phyloP scores from a whole-genome alignment of 2,329 filamentous ascomycete species.

The Nigrograna mackinnonii region DNA sequence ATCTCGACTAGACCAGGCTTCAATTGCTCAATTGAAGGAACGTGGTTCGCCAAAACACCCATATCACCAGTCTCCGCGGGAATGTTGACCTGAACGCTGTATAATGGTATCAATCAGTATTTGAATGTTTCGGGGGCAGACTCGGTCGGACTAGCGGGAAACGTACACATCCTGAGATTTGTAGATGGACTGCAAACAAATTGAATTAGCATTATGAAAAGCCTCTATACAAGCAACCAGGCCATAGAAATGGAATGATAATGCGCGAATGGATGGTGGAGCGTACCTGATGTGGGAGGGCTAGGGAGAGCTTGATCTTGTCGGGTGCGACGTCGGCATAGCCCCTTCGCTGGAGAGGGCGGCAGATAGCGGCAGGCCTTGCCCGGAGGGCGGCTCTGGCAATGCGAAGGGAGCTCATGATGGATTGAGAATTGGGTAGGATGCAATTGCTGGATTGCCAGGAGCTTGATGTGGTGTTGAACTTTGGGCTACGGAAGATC shows the following conservation, averaged over 20 bases:
- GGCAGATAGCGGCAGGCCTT: slow-evolving; percentile 73
- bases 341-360: slow-evolving; percentile 79
- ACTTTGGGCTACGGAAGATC: too few relatives aligned
- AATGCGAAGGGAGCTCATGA: slow-evolving; percentile 93
- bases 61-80: slow-evolving; percentile 98
- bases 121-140: slow-evolving; percentile 19
- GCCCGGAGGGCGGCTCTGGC: slow-evolving; percentile 87
- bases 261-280: slow-evolving; percentile 9
- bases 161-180: slow-evolving; percentile 73
- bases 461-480: slow-evolving; percentile 27
- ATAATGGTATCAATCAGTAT: slow-evolving; percentile 31
- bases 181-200: slow-evolving; percentile 63
- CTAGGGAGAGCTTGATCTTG: slow-evolving; percentile 94
- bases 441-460: slow-evolving; percentile 42
- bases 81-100: slow-evolving; percentile 96
- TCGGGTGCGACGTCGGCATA: slow-evolving; percentile 69
- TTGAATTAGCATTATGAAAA: slow-evolving; percentile 25
- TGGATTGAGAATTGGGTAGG: slow-evolving; percentile 37
- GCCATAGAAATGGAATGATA: background rate
- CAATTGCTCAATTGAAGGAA: slow-evolving; percentile 97
- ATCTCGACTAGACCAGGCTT: slow-evolving; percentile 96
- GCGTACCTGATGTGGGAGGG: slow-evolving; percentile 97
- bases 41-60: slow-evolving; percentile 99
- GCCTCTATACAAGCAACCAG: too few relatives aligned
- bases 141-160: slow-evolving; percentile 30